phyloP scores from a whole-genome alignment of 768 basidiomycete species.

The Chiua virens region DNA sequence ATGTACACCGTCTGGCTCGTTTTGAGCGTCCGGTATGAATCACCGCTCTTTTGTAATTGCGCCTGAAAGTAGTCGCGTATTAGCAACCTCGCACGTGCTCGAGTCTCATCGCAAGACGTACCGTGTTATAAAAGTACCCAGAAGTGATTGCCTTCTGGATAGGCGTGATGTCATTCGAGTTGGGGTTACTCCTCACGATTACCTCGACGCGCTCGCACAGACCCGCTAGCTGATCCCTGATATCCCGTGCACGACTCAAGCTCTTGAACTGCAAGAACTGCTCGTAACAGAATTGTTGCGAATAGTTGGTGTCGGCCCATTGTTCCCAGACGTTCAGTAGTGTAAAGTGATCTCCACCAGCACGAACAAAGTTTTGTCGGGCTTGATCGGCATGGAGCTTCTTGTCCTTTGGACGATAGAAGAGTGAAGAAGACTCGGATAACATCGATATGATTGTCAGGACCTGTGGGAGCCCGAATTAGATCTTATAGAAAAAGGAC shows the following conservation, averaged over 20 bases:
- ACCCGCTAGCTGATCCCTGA: slow-evolving; percentile 92
- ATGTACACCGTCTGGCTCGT: slow-evolving; percentile 96
- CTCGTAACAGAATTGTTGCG: slow-evolving; percentile 95
- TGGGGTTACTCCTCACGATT: slow-evolving; percentile 82
- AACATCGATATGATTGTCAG: slow-evolving; percentile 98
- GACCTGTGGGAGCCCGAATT: slow-evolving; percentile 48
- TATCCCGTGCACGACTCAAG: slow-evolving; percentile 90
- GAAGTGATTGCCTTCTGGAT: slow-evolving; percentile 94
- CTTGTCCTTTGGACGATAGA: slow-evolving; percentile 98
- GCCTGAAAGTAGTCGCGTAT: slow-evolving; percentile 47
- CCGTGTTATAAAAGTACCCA: slow-evolving; percentile 96
- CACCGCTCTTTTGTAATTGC: slow-evolving; percentile 91
- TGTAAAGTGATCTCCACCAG: slow-evolving; percentile 98
- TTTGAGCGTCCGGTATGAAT: slow-evolving; percentile 95
- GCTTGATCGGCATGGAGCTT: slow-evolving; percentile 97
- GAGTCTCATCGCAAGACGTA: slow-evolving; percentile 34
- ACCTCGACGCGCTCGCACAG: slow-evolving; percentile 98
- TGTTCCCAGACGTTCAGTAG: slow-evolving; percentile 98
- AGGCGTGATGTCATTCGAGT: slow-evolving; percentile 88
- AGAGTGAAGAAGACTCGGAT: slow-evolving; percentile 90
- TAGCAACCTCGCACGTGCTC: neutral
- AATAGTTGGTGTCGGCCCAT: slow-evolving; percentile 97
- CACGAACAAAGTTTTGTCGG: slow-evolving; percentile 92
- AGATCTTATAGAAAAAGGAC: neutral
- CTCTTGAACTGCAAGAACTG: slow-evolving; percentile 96